Evolutionary conservation across 2,329 filamentous ascomycete genomes (phyloP), one percentile per base, ranked within the genome.

Genomic region (Knufia petricola): DNA sequence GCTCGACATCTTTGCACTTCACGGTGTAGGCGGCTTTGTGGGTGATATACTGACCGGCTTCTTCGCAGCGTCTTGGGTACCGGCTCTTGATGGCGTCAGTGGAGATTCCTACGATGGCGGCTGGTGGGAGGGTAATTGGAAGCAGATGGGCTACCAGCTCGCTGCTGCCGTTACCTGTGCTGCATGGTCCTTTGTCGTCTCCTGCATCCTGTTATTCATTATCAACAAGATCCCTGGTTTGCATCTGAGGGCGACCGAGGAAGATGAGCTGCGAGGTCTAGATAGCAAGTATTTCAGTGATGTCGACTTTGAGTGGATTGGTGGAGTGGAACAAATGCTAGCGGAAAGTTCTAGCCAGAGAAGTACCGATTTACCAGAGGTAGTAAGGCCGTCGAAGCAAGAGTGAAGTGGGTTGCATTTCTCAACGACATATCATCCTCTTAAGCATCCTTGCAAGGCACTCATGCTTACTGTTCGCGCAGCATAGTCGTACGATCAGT

Each of bases 1-100:
- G 2, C 68, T 80, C 45, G 76, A 79, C 50, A 76, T 80, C 43
- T 80, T 79, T 51, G 75, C 75, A 24, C 71, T 80, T 23, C 77
- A 81, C 57, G 76, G 76, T 15, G 64, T 80, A 1, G 77, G 77
- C n/a, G 77, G 77, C 9, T 70, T 74, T 52, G 69, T 79, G 1
- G 77, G 77, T 13, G 71, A 75, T 28, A 66, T 80, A 41, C 58
- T 79, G 15, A 79, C 77, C 0, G 77, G 77, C 2, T 65, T 80
- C 24, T 80, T 80, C 46, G 77, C 77, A 0, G 70, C 74, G 1
- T 49, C 61, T 10, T 63, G 61, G 58, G 70, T 78, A 1, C 69
- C 71, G 1, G 69, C 70, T 4, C 68, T 79, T 12, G 77, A 79
- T 32, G 77, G 76, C 1, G 32, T 36, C 7, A 36, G 32, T 36